Base-by-base conservation (phyloP, 2,329 filamentous ascomycete genomes). In the Penicillium sp. region DNA sequence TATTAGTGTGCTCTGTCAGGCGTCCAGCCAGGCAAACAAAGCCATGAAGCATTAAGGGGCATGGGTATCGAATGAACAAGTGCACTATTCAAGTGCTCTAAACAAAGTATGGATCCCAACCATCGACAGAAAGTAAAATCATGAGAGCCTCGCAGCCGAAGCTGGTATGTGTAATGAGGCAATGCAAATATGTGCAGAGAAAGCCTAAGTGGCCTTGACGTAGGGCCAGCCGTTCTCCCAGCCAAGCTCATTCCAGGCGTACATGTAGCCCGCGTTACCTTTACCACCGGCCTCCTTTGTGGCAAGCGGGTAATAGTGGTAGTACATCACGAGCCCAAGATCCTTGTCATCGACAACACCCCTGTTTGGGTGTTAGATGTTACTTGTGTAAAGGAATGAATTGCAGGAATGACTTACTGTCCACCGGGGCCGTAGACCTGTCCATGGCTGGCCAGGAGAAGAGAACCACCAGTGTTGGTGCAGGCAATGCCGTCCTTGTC, bases 401-500 rank as follows among this genome's bases (percentile, higher is more conserved):
- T 23, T 23, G 21, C 31, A 31, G 18, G 6, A 26, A 1, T 38
- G 23, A 85, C 78, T 46, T 81, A 83, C 68, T 87, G 84, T 29
- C 85, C 85, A 52, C 86, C 86, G 6, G 86, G 85, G 16, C 80
- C 85, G 60, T 87, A 88, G 0, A 87, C 77, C 41, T 73, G 79
- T 6, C 71, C 81, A 58, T 88, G 84, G 18, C 77, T 81, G 51
- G 79, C 76, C 0, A 88, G 76, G 1, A 89, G 78, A 1, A 81
- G 74, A 0, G 81, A 85, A 1, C 86, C 86, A 6, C 85, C 85
- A 47, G 80, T 79, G 9, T 75, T 64, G 1, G 71, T 76, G 62
- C 85, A 87, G 38, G 74, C 71, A 13, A 63, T 71, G 4, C 85
- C 85, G 36, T 66, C 65, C 57, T 79, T 71, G 63, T 88, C 85